Evolutionary conservation across 2,329 filamentous ascomycete genomes (phyloP).

Genomic region (Lasiodiplodia gonubiensis): DNA sequence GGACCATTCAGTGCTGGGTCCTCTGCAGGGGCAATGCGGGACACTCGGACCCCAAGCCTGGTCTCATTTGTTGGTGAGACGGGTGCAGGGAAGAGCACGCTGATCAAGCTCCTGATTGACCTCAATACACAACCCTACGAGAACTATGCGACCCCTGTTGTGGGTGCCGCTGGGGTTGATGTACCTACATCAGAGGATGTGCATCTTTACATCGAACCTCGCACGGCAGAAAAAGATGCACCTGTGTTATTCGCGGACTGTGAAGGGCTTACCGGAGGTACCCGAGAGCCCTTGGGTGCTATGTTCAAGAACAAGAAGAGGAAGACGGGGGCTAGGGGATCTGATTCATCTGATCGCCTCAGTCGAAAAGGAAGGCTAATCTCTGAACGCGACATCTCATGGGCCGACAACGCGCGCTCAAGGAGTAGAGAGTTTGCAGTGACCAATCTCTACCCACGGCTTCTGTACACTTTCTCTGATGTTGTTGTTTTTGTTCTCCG

Average conservation of each 20-base stretch:
- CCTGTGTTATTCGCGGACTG: conserved; percentile 61
- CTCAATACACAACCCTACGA: conserved; percentile 22
- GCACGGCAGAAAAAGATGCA: conserved; percentile 44
- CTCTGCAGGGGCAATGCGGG: conserved; percentile 14
- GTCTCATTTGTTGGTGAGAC: conserved; percentile 55
- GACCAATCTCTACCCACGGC: conserved; percentile 47
- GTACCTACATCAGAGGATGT: conserved; percentile 59
- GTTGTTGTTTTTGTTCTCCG: conserved; percentile 51
- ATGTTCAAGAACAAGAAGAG: conserved; percentile 27
- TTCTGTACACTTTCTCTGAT: conserved; percentile 53
- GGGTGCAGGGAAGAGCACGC: conserved; percentile 57
- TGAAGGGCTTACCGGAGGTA: conserved; percentile 59
- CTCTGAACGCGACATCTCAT: conserved; percentile 31
- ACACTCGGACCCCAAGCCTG: conserved; percentile 44
- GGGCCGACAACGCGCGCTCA: conserved; percentile 32
- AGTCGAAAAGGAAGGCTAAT: background rate
- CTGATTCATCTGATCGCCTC: background rate
- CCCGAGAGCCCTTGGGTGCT: conserved; percentile 44
- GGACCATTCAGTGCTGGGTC: conserved; percentile 28
- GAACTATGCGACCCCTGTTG: conserved; percentile 50
- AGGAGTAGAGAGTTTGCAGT: conserved; percentile 47
- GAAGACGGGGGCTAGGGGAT: background rate
- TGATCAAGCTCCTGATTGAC: conserved; percentile 58
- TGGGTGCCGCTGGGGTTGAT: conserved; percentile 50
- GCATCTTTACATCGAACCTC: conserved; percentile 59